Evolutionary conservation across 176 grass and related monocot species (phyloP), one percentile per base, ranked within the genome.

Genomic region (Eleusine coracana): DNA sequence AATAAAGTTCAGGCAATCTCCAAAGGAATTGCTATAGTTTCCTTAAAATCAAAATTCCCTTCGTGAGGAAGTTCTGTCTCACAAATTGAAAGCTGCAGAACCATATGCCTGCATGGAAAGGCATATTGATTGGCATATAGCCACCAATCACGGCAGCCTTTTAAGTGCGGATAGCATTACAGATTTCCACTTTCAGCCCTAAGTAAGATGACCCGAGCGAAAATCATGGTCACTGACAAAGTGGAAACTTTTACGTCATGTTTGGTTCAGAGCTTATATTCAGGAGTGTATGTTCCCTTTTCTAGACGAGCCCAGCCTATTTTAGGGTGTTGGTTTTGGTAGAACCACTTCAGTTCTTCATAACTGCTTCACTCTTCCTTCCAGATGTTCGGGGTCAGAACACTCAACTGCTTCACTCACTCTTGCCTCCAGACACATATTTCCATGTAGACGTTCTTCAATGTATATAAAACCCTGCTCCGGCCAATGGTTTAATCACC

Each of bases 381-480:
- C 7, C 59, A 59, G 38, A 58, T 25, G 77, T 18, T 66, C 72
- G n/a, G 37, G 70, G 60, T 60, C 66, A 67, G 56, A 75, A 67
- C 45, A 51, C 83, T 36, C 86, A 88, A 70, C 86, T 86, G 63
- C 84, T 90, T 20, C 87, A 90, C 91, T 74, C 59, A 52, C 80
- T 67, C 78, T 38, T 54, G 76, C 46, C 58, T 73, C 48, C 37
- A 50, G 73, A 79, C 54, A 46, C 66, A 56, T 55, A 55, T 66
- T 40, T 65, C 65, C 67, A 87, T 69, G 76, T 36, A 54, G 76
- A 55, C 23, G 68, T 74, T 86, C 78, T 70, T 54, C 73, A 75
- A 56, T 39, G 34, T 37, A 50, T 68, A 74, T 66, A 86, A 83
- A 80, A 25, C 38, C 46, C 81, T 46, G 6, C 42, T 73, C 77